These are phyloP conservation scores for Solanum chilense DNA, from an alignment of 257 asterid species.

Conservation along the genomic window DNA sequence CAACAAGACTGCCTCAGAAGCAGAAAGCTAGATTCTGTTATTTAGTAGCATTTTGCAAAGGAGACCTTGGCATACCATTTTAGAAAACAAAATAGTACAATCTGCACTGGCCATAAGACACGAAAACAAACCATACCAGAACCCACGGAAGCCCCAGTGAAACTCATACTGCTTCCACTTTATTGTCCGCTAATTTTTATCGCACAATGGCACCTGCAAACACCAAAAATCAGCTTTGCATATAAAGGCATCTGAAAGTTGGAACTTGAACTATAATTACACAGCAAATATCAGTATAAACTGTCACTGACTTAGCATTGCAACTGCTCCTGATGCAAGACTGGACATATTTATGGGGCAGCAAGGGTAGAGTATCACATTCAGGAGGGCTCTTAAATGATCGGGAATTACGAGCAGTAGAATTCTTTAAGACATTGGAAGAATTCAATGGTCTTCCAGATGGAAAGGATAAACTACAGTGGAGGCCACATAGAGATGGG, in stretches of 20 bases:
- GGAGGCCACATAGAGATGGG: background rate
- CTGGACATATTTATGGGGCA: background rate
- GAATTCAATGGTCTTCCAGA: background rate
- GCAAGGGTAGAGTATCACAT: background rate
- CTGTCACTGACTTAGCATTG: background rate
- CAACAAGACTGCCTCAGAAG: background rate
- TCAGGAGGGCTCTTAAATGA: background rate
- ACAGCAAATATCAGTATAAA: background rate
- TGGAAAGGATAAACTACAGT: background rate
- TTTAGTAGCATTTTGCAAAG: background rate
- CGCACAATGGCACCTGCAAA: background rate
- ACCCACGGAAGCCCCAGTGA: constrained; percentile 46
- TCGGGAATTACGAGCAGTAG: background rate
- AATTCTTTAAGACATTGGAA: background rate
- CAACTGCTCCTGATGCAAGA: background rate
- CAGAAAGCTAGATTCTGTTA: background rate
- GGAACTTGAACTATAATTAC: background rate
- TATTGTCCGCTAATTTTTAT: background rate
- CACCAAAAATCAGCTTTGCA: background rate
- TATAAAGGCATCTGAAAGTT: background rate
- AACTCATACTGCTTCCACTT: constrained; percentile 45
- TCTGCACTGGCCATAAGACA: background rate
- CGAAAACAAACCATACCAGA: constrained; percentile 29
- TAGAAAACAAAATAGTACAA: background rate
- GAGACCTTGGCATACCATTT: background rate